Evolutionary conservation across 1,139 yeast species (phyloP).

Genomic region (Taiozyma onychis): DNA sequence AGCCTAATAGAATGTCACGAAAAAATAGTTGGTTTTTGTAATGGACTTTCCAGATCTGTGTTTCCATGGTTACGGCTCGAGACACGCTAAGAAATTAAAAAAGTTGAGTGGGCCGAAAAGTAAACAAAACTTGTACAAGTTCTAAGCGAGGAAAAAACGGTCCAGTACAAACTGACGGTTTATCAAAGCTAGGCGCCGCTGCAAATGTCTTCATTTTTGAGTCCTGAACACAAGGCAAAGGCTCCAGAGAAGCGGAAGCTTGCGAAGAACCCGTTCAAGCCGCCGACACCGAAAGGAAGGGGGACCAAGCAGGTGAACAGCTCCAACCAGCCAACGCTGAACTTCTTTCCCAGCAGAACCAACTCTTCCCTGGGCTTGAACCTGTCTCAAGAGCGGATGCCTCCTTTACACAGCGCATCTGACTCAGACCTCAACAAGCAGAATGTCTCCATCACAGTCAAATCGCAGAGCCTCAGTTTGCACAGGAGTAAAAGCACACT

Average conservation of each 20-base stretch:
- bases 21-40: neutral
- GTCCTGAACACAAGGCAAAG: neutral
- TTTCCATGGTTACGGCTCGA: neutral
- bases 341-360: conserved; percentile 5
- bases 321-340: conserved; percentile 4
- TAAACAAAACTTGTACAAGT: neutral
- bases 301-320: neutral
- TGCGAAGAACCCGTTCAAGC: neutral
- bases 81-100: neutral
- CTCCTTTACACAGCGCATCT: neutral
- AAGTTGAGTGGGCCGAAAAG: neutral
- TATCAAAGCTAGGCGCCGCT: neutral
- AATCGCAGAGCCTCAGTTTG: neutral
- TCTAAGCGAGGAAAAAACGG: neutral
- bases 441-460: neutral
- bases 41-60: neutral
- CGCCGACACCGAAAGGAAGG: neutral
- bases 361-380: neutral
- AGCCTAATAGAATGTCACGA: neutral
- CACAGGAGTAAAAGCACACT: conserved; percentile 1
- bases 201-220: neutral
- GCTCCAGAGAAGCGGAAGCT: neutral
- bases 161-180: neutral
- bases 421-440: neutral
- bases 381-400: neutral